Conservation (phyloP, 345 rosid genomes). For the Iberis pinnata region DNA sequence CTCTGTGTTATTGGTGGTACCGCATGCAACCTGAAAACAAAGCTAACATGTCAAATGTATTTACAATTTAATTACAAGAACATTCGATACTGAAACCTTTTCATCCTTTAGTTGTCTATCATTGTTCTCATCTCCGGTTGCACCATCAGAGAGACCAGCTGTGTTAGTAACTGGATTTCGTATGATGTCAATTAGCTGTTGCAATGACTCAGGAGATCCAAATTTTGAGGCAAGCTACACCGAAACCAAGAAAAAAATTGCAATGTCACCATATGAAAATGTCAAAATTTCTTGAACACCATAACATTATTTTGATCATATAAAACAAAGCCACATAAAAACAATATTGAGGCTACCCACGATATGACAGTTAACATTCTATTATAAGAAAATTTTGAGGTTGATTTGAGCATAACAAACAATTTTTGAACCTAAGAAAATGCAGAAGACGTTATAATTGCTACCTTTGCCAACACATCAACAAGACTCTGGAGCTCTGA, state of each 20-base stretch:
- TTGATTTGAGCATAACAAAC: slow-evolving; percentile 4
- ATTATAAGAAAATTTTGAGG: neutral
- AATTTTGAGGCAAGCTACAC: slow-evolving; percentile 77
- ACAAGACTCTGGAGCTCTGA: slow-evolving; percentile 92
- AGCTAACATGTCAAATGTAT: slow-evolving; percentile 16
- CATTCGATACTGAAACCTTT: slow-evolving; percentile 41
- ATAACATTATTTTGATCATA: neutral
- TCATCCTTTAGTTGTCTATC: slow-evolving; percentile 56
- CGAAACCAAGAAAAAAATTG: neutral
- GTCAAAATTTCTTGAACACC: neutral
- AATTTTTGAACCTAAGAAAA: neutral
- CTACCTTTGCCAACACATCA: slow-evolving; percentile 87
- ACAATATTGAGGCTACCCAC: slow-evolving; percentile 1
- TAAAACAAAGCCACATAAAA: neutral
- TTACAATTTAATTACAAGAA: slow-evolving; percentile 10
- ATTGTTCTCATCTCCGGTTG: slow-evolving; percentile 63
- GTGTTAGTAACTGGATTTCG: slow-evolving; percentile 56
- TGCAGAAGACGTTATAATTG: neutral
- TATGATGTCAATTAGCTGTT: slow-evolving; percentile 70
- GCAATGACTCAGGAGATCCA: slow-evolving; percentile 73
- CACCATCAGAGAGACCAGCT: slow-evolving; percentile 35
- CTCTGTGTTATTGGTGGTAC: slow-evolving; percentile 40
- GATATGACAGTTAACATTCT: neutral
- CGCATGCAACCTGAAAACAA: slow-evolving; percentile 44
- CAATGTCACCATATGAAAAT: neutral